A percentile compares a stretch with the other conserved stretches of the same genome.
Evolutionary conservation across 2,329 filamentous ascomycete species (phyloP).

Genomic region (Corynespora cassiicola): DNA sequence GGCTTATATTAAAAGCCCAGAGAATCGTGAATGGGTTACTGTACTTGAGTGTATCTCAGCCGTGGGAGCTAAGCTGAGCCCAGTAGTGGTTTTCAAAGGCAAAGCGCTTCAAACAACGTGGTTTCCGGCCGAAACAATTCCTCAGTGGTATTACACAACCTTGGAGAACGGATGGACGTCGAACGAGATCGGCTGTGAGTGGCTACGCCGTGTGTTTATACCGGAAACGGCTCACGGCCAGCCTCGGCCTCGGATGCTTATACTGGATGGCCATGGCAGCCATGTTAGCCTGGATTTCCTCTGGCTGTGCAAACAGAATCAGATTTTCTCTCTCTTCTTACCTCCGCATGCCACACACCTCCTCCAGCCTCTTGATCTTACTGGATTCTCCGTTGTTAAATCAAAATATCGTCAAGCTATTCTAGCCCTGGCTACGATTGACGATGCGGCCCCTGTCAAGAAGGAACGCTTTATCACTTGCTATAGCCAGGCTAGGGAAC

Average conservation of each 20-base stretch:
- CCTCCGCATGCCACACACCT: constrained; percentile 14
- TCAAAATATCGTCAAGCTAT: constrained; percentile 12
- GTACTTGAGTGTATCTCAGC: constrained; percentile 19
- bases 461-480: constrained; percentile 20
- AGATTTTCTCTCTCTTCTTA: constrained; percentile 11
- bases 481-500: constrained; percentile 14
- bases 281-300: constrained; percentile 12
- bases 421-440: constrained; percentile 8
- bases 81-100: constrained; percentile 21
- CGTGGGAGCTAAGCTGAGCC: constrained; percentile 8
- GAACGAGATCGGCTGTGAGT: constrained; percentile 12
- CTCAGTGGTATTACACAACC: constrained; percentile 16
- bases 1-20: constrained; percentile 20
- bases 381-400: constrained; percentile 13
- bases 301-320: background rate
- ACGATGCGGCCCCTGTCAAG: constrained; percentile 17
- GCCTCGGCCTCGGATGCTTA: constrained; percentile 9
- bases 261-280: constrained; percentile 15
- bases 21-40: constrained; percentile 23
- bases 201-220: constrained; percentile 13
- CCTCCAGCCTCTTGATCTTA: constrained; percentile 21
- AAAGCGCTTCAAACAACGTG: constrained; percentile 20
- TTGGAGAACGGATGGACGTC: constrained; percentile 19
- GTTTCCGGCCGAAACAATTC: constrained; percentile 14
- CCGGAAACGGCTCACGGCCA: background rate